Percentiles rank a stretch among this genome's conserved stretches.
Conservation (phyloP, 2,329 filamentous ascomycete species). For the Parasarocladium wereldwijsianum region DNA sequence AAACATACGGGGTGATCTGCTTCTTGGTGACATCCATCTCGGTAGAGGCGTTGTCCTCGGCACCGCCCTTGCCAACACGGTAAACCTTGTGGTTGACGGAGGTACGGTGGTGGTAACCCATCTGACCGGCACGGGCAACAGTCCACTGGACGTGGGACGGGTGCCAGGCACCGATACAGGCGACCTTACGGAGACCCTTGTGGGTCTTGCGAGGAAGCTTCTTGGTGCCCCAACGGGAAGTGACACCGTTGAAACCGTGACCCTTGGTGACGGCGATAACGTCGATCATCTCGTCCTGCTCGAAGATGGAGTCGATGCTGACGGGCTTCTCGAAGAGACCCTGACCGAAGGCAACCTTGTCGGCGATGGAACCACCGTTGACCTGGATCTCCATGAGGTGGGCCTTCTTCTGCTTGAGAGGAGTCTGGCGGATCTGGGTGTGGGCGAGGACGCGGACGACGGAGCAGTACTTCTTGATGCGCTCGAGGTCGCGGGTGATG, state of each 20-base stretch:
- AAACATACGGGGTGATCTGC: conserved; percentile 94
- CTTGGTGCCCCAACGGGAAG: conserved; percentile 97
- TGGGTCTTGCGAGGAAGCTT: conserved; percentile 99
- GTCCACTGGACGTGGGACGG: conserved; percentile 99
- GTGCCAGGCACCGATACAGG: conserved; percentile 99
- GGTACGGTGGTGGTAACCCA: conserved; percentile 99
- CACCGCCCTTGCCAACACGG: conserved; percentile 86
- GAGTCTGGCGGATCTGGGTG: conserved; percentile 98
- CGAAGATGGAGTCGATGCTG: conserved; percentile 84
- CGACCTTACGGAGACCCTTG: conserved; percentile 99
- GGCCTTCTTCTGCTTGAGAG: conserved; percentile 99
- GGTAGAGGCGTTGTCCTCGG: conserved; percentile 86
- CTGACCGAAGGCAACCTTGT: conserved; percentile 94
- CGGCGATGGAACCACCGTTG: conserved; percentile 89
- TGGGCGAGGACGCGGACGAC: conserved; percentile 98
- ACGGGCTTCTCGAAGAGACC: conserved; percentile 99
- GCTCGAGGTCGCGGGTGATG: conserved; percentile 94
- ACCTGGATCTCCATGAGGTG: conserved; percentile 99
- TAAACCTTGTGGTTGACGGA: conserved; percentile 99
- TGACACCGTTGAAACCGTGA: conserved; percentile 97
- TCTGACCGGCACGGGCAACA: conserved; percentile 98
- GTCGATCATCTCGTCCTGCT: conserved; percentile 99
- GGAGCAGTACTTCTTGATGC: conserved; percentile 99
- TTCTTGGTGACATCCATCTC: conserved; percentile 98
- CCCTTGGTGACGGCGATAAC: conserved; percentile 99